These are phyloP conservation scores for Malus hybrid DNA, from an alignment of 331 rosid genomes.

Conservation along the genomic window DNA sequence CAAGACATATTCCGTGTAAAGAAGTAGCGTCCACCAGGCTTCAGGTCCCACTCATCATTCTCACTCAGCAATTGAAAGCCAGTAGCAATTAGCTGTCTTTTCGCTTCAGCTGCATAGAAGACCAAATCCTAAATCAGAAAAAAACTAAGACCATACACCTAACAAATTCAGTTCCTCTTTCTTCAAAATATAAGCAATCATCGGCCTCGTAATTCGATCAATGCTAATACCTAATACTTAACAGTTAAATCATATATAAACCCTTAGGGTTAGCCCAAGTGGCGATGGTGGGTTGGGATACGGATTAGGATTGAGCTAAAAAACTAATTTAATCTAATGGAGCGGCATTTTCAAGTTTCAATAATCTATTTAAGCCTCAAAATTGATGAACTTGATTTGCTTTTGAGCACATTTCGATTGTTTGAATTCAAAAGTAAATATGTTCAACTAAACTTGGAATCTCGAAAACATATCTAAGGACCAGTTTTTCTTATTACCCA, in stretches of 20 bases:
- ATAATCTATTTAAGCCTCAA: neutral
- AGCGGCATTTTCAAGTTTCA: neutral
- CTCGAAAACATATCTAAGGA: neutral
- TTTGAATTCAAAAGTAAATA: neutral
- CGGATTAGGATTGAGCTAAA: neutral
- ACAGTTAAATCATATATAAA: too few relatives aligned
- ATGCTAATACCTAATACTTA: neutral
- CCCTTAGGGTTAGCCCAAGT: too few relatives aligned
- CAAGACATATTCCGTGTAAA: conserved; percentile 93
- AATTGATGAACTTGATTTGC: neutral
- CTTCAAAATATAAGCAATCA: neutral
- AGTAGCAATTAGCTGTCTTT: conserved; percentile 62
- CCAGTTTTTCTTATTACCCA: neutral
- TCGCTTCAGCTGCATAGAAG: conserved; percentile 67
- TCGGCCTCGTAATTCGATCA: neutral
- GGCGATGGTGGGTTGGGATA: too few relatives aligned
- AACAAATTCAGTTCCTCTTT: neutral
- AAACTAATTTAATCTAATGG: neutral
- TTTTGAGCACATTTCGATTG: neutral
- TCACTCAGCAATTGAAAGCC: conserved; percentile 72
- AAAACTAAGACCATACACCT: neutral
- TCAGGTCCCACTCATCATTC: conserved; percentile 80
- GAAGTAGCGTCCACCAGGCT: conserved; percentile 90
- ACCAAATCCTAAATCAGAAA: neutral
- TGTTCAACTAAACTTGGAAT: neutral